These are phyloP conservation scores for Alternaria infectoria DNA, from an alignment of 2,329 filamentous ascomycete genomes.

Conservation along the genomic window DNA sequence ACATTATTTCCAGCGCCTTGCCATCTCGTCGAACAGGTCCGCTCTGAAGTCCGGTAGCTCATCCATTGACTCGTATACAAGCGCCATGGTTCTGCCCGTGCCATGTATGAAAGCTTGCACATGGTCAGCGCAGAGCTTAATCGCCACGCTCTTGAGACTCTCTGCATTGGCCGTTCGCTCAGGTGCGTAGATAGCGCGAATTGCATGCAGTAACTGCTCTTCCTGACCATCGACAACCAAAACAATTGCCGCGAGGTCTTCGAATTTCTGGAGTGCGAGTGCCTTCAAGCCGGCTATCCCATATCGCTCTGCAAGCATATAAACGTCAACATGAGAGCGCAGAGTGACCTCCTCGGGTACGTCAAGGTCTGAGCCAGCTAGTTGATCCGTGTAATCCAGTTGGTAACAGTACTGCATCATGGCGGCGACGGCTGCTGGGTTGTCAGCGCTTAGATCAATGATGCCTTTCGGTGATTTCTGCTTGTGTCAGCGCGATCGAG, in stretches of 20 bases:
- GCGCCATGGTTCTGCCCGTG: slow-evolving; percentile 32
- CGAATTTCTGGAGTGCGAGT: slow-evolving; percentile 36
- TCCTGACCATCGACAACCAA: slow-evolving; percentile 31
- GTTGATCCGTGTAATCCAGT: slow-evolving; percentile 36
- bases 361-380: slow-evolving; percentile 20
- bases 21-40: slow-evolving; percentile 40
- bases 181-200: slow-evolving; percentile 34
- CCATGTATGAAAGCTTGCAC: slow-evolving; percentile 36
- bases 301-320: slow-evolving; percentile 39
- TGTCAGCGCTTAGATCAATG: slow-evolving; percentile 40
- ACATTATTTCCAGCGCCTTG: slow-evolving; percentile 29
- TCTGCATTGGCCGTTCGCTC: slow-evolving; percentile 29
- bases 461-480: slow-evolving; percentile 32
- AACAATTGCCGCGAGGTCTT: slow-evolving; percentile 27
- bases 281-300: slow-evolving; percentile 31
- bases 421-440: slow-evolving; percentile 38
- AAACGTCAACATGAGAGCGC: slow-evolving; percentile 36
- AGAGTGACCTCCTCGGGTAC: slow-evolving; percentile 31
- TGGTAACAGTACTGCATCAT: slow-evolving; percentile 46
- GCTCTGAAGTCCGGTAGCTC: slow-evolving; percentile 39
- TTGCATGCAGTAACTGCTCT: slow-evolving; percentile 31
- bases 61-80: slow-evolving; percentile 37
- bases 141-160: slow-evolving; percentile 24
- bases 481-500: slow-evolving; percentile 8
- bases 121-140: slow-evolving; percentile 39